phyloP scores from a whole-genome alignment of 2,329 filamentous ascomycete species.

The Lachnum nothofagi region DNA sequence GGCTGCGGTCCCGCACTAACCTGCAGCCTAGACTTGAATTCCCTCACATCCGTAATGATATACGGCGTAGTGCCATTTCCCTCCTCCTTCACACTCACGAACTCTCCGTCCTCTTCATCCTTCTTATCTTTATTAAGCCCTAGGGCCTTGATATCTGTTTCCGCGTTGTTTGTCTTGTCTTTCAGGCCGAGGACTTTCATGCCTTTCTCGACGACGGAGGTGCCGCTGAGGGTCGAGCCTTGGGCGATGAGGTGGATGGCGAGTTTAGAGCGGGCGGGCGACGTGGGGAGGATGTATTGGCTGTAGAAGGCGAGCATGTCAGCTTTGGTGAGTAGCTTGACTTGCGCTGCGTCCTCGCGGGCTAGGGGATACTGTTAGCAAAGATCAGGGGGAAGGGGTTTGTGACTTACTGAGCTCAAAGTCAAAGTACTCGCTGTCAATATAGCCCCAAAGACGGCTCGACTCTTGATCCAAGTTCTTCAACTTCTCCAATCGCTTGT shows the following conservation, averaged over 20 bases:
- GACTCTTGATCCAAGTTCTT: conserved; percentile 89
- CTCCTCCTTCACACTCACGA: conserved; percentile 16
- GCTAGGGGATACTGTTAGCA: conserved; percentile 18
- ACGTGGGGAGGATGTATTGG: conserved; percentile 69
- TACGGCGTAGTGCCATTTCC: conserved; percentile 49
- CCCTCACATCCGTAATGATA: conserved; percentile 71
- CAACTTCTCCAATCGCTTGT: conserved; percentile 80
- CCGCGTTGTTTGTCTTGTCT: too few relatives aligned
- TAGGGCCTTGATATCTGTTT: neutral
- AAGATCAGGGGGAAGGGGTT: neutral
- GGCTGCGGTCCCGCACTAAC: conserved; percentile 69
- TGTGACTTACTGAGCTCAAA: conserved; percentile 69
- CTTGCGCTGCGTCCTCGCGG: conserved; percentile 63
- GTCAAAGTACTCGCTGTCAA: conserved; percentile 80
- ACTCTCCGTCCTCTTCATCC: conserved; percentile 21
- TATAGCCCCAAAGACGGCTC: conserved; percentile 75
- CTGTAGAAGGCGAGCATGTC: conserved; percentile 78
- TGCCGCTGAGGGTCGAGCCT: conserved; percentile 40
- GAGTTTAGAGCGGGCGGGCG: conserved; percentile 70
- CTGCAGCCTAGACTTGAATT: conserved; percentile 71
- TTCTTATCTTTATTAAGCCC: conserved; percentile 31
- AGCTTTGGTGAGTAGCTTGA: conserved; percentile 69
- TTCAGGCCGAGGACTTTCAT: conserved; percentile 30
- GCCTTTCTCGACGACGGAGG: conserved; percentile 37
- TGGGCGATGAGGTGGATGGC: conserved; percentile 80